Percentiles rank a stretch among this genome's conserved stretches.
phyloP scores from a whole-genome alignment of 805 yeast genomes.

The Nakazawaea sp. region DNA sequence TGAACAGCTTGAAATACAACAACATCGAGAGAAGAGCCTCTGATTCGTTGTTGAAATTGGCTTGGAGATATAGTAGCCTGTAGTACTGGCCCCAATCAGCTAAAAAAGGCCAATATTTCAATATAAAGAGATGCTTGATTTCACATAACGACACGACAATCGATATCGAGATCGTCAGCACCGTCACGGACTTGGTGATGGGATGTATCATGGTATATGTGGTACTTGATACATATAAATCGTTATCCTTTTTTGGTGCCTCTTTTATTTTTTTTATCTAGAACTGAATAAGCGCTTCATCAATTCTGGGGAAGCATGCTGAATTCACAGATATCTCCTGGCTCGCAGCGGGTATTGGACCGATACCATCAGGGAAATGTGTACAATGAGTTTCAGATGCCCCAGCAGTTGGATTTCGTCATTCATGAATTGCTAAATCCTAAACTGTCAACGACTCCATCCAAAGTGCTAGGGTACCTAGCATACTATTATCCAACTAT shows the following conservation, averaged over 20 bases:
- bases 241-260: slow-evolving; percentile 15
- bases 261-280: slow-evolving; percentile 30
- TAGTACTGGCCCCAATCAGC: slow-evolving; percentile 51
- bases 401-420: slow-evolving; percentile 39
- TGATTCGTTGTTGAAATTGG: slow-evolving; percentile 51
- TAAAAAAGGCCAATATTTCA: slow-evolving; percentile 47
- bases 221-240: no score
- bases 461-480: slow-evolving; percentile 35
- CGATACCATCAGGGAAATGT: no score
- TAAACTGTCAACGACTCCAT: slow-evolving; percentile 21
- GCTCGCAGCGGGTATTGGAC: no score
- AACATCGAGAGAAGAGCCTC: slow-evolving; percentile 41
- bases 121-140: slow-evolving; percentile 33
- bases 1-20: slow-evolving; percentile 42
- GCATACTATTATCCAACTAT: slow-evolving; percentile 45
- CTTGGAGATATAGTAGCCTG: slow-evolving; percentile 42
- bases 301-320: no score
- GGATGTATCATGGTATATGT: slow-evolving; percentile 25
- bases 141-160: slow-evolving; percentile 35
- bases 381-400: no score
- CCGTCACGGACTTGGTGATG: slow-evolving; percentile 30
- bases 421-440: slow-evolving; percentile 39
- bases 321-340: no score
- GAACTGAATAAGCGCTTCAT: no score
- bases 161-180: slow-evolving; percentile 29